A percentile compares a stretch with the other conserved stretches of the same genome.
Conservation (phyloP, 306 rosid genomes). For the Phaseolus lunatus region DNA sequence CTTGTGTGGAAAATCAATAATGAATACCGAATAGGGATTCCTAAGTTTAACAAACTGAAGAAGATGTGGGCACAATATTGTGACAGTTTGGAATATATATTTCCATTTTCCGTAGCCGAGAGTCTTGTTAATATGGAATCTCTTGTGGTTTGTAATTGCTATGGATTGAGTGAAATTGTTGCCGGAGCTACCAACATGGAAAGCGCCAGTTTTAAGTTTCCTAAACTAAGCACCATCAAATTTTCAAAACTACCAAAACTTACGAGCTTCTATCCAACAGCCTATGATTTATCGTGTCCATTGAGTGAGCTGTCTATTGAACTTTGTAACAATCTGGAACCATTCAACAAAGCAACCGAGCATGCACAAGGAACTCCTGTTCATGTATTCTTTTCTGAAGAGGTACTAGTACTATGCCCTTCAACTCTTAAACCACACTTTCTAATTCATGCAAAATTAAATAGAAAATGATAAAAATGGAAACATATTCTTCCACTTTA, state of each 20-base stretch:
- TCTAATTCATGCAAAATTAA: too few relatives aligned
- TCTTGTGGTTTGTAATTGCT: background rate
- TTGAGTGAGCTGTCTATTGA: background rate
- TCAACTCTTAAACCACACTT: too few relatives aligned
- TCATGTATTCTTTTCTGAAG: background rate
- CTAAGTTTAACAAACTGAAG: background rate
- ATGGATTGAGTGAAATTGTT: constrained; percentile 10
- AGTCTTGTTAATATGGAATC: background rate
- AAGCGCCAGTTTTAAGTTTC: background rate
- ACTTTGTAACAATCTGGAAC: constrained; percentile 11
- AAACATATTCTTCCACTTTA: too few relatives aligned
- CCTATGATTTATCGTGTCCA: background rate
- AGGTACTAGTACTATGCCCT: background rate
- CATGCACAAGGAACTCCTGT: background rate
- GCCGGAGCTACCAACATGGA: background rate
- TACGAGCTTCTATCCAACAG: background rate
- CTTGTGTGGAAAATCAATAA: constrained; percentile 26
- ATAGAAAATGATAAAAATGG: too few relatives aligned
- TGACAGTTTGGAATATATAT: background rate
- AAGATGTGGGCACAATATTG: background rate
- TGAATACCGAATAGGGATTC: background rate
- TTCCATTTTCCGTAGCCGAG: constrained; percentile 30
- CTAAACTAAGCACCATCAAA: background rate
- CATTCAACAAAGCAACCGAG: background rate
- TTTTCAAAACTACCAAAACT: background rate